Percentiles rank a stretch among this genome's conserved stretches.
Evolutionary conservation across 1,284 basidiomycete species (phyloP).

Genomic region (Volvariella surrecta): DNA sequence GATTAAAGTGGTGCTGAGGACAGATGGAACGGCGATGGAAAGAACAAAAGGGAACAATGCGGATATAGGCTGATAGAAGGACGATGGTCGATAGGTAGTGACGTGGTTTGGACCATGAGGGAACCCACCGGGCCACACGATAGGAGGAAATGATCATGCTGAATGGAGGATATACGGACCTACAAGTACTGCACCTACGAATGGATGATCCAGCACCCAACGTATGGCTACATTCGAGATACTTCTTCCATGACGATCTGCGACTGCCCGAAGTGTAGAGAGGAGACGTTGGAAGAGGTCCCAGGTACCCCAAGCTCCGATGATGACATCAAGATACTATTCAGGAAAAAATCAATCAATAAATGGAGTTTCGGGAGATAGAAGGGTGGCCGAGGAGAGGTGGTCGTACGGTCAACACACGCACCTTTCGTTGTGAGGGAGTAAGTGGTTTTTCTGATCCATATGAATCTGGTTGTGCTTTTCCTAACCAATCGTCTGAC

Average conservation of each 20-base stretch:
- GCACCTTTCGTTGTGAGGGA: constrained; percentile 74
- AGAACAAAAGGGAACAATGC: too few relatives aligned
- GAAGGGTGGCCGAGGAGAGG: neutral
- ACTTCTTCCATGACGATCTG: constrained; percentile 59
- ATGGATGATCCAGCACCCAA: constrained; percentile 73
- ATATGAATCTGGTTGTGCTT: constrained; percentile 65
- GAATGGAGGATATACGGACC: constrained; percentile 32
- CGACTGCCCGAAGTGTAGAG: constrained; percentile 49
- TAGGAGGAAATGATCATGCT: neutral
- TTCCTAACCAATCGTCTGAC: constrained; percentile 63
- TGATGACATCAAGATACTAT: constrained; percentile 77
- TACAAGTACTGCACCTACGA: constrained; percentile 72
- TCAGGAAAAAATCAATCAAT: neutral
- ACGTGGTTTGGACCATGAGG: neutral
- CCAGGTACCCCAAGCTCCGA: constrained; percentile 74
- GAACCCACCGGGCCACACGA: neutral
- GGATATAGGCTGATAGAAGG: too few relatives aligned
- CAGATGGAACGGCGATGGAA: neutral
- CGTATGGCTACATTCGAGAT: constrained; percentile 73
- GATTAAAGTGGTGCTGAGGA: neutral
- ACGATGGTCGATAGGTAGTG: too few relatives aligned
- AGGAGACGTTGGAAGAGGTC: constrained; percentile 63
- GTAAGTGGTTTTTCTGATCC: constrained; percentile 40
- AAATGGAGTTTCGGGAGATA: neutral
- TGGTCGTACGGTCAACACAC: constrained; percentile 8